Evolutionary conservation across 1,284 basidiomycete genomes (phyloP).

Genomic region (Pseudozyma pruni): DNA sequence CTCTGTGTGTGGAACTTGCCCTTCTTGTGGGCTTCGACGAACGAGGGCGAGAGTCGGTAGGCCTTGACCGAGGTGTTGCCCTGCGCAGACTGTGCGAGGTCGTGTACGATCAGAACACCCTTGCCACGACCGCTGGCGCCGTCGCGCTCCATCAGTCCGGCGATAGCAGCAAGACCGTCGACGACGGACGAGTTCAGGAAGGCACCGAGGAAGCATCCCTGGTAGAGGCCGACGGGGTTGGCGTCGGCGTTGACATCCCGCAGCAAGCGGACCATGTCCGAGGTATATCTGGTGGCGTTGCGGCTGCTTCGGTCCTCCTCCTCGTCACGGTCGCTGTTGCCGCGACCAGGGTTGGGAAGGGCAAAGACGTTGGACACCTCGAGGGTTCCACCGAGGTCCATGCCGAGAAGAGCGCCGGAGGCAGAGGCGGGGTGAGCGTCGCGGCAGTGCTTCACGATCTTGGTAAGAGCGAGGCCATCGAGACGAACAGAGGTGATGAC

Average conservation of each 20-base stretch:
- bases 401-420: conserved; percentile 63
- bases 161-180: conserved; percentile 73
- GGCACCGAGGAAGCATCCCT: conserved; percentile 82
- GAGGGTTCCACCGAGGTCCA: conserved; percentile 63
- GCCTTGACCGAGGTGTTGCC: conserved; percentile 92
- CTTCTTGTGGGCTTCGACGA: conserved; percentile 85
- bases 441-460: conserved; percentile 67
- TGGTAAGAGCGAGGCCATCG: conserved; percentile 65
- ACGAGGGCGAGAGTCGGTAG: conserved; percentile 84
- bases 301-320: conserved; percentile 61
- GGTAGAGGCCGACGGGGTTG: conserved; percentile 95
- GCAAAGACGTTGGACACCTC: conserved; percentile 65
- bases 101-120: conserved; percentile 66
- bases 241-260: conserved; percentile 94
- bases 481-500: conserved; percentile 62
- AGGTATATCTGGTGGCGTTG: conserved; percentile 74
- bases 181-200: conserved; percentile 81
- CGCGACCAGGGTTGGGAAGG: conserved; percentile 54
- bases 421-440: conserved; percentile 65
- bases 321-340: conserved; percentile 56
- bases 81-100: conserved; percentile 71
- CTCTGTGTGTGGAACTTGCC: conserved; percentile 86
- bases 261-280: conserved; percentile 84
- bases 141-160: conserved; percentile 64
- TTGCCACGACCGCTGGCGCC: conserved; percentile 62